Evolutionary conservation across 345 rosid genomes (phyloP).

Genomic region (Eucalyptus pauciflora): DNA sequence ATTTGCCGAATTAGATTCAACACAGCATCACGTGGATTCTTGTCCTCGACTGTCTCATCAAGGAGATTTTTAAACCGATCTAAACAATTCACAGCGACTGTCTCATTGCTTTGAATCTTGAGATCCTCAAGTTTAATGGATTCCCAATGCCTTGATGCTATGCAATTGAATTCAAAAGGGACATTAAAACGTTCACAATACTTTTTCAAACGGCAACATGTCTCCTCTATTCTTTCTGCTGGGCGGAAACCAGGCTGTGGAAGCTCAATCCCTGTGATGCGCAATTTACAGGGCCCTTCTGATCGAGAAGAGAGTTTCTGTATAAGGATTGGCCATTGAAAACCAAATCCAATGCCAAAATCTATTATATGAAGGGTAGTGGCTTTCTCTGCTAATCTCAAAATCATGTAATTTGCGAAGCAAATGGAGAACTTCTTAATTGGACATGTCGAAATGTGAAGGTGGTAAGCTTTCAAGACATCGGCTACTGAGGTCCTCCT

Average conservation of each 20-base stretch:
- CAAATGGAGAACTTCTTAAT: constrained; percentile 4
- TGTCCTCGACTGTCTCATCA: constrained; percentile 8
- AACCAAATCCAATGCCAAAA: constrained; percentile 35
- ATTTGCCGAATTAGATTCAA: constrained; percentile 11
- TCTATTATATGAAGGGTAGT: constrained; percentile 29
- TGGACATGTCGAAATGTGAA: constrained; percentile 9
- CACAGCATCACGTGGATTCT: constrained; percentile 13
- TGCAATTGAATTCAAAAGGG: constrained; percentile 14
- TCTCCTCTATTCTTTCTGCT: constrained; percentile 9
- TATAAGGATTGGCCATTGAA: constrained; percentile 21
- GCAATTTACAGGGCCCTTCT: constrained; percentile 13
- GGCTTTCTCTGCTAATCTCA: constrained; percentile 1
- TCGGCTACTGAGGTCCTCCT: constrained; percentile 3
- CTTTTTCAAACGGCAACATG: constrained; percentile 9
- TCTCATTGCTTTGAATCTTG: constrained; percentile 2
- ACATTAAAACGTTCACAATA: constrained; percentile 18
- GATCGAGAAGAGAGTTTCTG: constrained; percentile 1
- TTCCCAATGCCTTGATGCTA: constrained; percentile 25
- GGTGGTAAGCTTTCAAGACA: constrained; percentile 13
- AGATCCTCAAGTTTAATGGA: constrained; percentile 12
- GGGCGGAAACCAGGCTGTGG: constrained; percentile 20
- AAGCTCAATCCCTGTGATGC: constrained; percentile 23
- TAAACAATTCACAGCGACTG: constrained; percentile 8
- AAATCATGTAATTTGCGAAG: constrained; percentile 5
- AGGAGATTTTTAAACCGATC: constrained; percentile 5